A percentile compares a stretch with the other conserved stretches of the same genome.
Evolutionary conservation across 768 basidiomycete species (phyloP).

Genomic region (Candolleomyces aberdarensis): DNA sequence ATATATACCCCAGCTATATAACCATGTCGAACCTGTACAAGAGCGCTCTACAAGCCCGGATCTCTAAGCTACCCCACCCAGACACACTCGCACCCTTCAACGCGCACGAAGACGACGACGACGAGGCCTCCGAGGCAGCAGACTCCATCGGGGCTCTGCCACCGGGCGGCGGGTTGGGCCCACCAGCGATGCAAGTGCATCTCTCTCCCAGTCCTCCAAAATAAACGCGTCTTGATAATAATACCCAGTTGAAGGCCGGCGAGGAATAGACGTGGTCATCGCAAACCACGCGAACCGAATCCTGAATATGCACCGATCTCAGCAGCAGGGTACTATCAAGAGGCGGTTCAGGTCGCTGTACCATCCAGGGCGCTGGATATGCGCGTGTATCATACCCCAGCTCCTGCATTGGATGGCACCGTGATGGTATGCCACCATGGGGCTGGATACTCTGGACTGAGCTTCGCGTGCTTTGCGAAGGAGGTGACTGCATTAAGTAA

Average conservation of each 20-base stretch:
- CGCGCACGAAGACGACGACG: slow-evolving; percentile 31
- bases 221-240: slow-evolving; percentile 17
- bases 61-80: slow-evolving; percentile 64
- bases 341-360: slow-evolving; percentile 77
- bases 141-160: slow-evolving; percentile 60
- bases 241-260: slow-evolving; percentile 29
- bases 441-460: slow-evolving; percentile 87
- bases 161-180: slow-evolving; percentile 55
- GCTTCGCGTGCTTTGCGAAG: slow-evolving; percentile 89
- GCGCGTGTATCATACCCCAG: slow-evolving; percentile 82
- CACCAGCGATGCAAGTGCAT: slow-evolving; percentile 57
- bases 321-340: slow-evolving; percentile 69
- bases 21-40: slow-evolving; percentile 72
- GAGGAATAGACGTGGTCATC: slow-evolving; percentile 18
- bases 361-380: slow-evolving; percentile 59
- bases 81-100: slow-evolving; percentile 3
- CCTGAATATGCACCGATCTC: slow-evolving; percentile 76
- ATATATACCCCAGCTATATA: neutral
- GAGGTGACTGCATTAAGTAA: slow-evolving; percentile 58
- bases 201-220: slow-evolving; percentile 10
- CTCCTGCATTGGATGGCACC: slow-evolving; percentile 50
- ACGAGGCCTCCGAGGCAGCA: slow-evolving; percentile 53
- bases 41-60: slow-evolving; percentile 71
- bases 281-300: slow-evolving; percentile 42
- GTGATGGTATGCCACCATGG: slow-evolving; percentile 95